Conservation (phyloP, 371 early-diverging fungal species). For the Mortierella sp. region DNA sequence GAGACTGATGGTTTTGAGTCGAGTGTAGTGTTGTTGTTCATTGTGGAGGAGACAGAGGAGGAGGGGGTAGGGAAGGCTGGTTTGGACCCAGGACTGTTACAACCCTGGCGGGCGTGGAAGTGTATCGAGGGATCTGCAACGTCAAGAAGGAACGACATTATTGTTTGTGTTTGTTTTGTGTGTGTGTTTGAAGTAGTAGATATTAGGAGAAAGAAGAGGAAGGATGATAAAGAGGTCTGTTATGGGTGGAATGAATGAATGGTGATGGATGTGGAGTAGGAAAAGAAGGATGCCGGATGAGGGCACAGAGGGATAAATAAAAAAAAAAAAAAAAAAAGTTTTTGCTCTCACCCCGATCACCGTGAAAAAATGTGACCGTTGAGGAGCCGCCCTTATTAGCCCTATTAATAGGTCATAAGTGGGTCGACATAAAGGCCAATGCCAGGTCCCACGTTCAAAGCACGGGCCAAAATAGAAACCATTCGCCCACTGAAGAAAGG, state of each 20-base stretch:
- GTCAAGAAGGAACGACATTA: slow-evolving; percentile 49
- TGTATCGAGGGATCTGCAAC: slow-evolving; percentile 56
- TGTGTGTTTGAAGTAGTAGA: no score
- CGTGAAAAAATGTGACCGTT: slow-evolving; percentile 3
- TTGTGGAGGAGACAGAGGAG: background rate
- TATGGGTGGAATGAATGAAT: background rate
- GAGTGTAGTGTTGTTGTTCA: background rate
- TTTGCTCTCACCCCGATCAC: background rate
- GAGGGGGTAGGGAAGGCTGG: background rate
- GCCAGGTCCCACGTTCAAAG: slow-evolving; percentile 8
- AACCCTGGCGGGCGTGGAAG: slow-evolving; percentile 43
- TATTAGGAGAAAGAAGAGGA: background rate
- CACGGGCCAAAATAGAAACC: slow-evolving; percentile 3
- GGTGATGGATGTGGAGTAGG: background rate
- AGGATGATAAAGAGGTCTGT: background rate
- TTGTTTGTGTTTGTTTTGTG: slow-evolving; percentile 9
- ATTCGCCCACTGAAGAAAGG: background rate
- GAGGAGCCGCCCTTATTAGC: background rate
- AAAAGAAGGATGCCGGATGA: background rate
- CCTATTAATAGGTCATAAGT: background rate
- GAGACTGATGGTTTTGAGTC: background rate
- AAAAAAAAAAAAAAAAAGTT: background rate
- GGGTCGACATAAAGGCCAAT: background rate
- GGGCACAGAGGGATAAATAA: background rate
- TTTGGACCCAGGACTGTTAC: slow-evolving; percentile 13